Percentiles rank a stretch among this genome's conserved stretches.
These are phyloP conservation scores for Thymus quinquecostatus DNA, from an alignment of 257 asterid genomes.

Conservation along the genomic window DNA sequence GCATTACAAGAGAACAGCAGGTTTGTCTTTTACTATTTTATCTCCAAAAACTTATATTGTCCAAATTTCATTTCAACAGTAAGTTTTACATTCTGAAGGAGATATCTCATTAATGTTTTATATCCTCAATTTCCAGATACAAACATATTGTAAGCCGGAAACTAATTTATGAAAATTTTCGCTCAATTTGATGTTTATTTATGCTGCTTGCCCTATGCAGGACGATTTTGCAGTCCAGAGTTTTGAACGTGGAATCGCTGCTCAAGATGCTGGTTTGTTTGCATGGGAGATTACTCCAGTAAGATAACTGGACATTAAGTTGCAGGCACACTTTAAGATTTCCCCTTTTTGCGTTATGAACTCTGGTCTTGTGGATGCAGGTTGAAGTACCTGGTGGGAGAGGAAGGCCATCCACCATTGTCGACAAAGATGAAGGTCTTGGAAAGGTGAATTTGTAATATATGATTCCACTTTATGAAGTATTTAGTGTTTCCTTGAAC, in stretches of 20 bases:
- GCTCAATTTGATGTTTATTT: constrained; percentile 17
- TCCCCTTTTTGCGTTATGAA: constrained; percentile 27
- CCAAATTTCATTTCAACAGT: constrained; percentile 8
- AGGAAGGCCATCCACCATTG: constrained; percentile 87
- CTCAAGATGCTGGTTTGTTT: constrained; percentile 80
- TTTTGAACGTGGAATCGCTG: constrained; percentile 98
- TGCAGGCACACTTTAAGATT: constrained; percentile 10
- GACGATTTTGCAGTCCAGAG: constrained; percentile 90
- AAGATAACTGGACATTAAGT: constrained; percentile 35
- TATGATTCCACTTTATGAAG: not conserved
- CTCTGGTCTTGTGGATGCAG: constrained; percentile 48
- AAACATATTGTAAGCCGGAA: not conserved
- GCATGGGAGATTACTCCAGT: constrained; percentile 96
- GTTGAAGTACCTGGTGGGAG: constrained; percentile 98
- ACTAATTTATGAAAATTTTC: not conserved
- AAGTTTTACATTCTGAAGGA: not conserved
- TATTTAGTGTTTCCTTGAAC: not conserved
- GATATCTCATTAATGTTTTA: too few relatives aligned
- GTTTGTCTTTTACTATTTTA: constrained; percentile 43
- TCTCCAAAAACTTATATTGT: constrained; percentile 16
- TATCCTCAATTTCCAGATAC: not conserved
- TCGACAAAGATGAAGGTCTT: constrained; percentile 94
- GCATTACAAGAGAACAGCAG: constrained; percentile 89
- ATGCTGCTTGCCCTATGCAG: constrained; percentile 43
- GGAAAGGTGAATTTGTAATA: constrained; percentile 73